A percentile compares a stretch with the other conserved stretches of the same genome.
phyloP scores from a whole-genome alignment of 345 rosid species.

The Salix dunnii region DNA sequence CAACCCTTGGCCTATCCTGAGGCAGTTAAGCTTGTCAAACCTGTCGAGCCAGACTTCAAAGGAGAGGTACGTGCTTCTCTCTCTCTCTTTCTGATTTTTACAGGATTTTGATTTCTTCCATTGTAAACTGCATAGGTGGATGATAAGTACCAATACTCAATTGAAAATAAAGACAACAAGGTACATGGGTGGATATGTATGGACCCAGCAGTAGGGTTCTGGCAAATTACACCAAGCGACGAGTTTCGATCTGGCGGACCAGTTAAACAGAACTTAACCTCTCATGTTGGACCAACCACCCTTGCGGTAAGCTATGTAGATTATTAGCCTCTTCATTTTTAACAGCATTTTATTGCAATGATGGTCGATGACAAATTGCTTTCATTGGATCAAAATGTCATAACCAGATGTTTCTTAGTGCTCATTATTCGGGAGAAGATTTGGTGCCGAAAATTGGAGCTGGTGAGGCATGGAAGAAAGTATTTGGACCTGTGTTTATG shows the following conservation, averaged over 20 bases:
- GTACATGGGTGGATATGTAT: constrained; percentile 23
- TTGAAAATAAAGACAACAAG: constrained; percentile 16
- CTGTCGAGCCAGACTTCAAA: constrained; percentile 59
- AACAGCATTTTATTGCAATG: not conserved
- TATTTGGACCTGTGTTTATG: constrained; percentile 18
- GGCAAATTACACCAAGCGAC: constrained; percentile 23
- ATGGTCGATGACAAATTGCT: too few species aligned
- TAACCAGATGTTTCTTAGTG: constrained; percentile 16
- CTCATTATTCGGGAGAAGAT: constrained; percentile 18
- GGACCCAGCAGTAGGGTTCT: constrained; percentile 22
- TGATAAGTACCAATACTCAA: constrained; percentile 26
- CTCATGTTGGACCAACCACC: constrained; percentile 23
- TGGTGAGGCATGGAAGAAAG: constrained; percentile 23
- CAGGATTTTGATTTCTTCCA: not conserved
- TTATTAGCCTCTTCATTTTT: not conserved
- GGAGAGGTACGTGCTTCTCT: constrained; percentile 52
- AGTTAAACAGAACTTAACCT: constrained; percentile 20
- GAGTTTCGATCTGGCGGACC: constrained; percentile 25
- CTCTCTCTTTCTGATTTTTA: not conserved
- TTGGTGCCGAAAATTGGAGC: constrained; percentile 15
- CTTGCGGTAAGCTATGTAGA: constrained; percentile 4
- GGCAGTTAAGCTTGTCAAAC: constrained; percentile 71
- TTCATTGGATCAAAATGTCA: not conserved
- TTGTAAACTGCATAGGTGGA: constrained; percentile 9
- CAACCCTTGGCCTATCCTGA: constrained; percentile 69